Evolutionary conservation across 2,329 filamentous ascomycete genomes (phyloP), one percentile per base, ranked within the genome.

Genomic region (Cladophialophora bantiana): DNA sequence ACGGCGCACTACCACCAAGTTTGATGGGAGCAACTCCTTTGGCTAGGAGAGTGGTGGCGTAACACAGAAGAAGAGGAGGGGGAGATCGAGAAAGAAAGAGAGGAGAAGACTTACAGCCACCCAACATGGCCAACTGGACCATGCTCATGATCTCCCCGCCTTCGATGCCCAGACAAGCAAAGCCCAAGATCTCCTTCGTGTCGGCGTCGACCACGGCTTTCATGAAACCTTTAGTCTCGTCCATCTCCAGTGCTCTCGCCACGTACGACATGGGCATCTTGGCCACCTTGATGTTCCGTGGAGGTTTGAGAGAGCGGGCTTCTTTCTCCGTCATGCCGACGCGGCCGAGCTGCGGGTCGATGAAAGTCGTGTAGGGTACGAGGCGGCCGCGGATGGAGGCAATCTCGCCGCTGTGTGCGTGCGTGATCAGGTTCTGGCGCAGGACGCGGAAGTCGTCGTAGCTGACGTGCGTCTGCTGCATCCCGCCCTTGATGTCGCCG

Each of bases 401-500:
- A 42, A 68, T 65, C 9, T 50, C 52, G 42, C 32, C 45, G 7
- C 70, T 70, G 7, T 60, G 40, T 31, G 66, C 60, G 52, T 76
- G 72, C 15, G 74, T 64, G 42, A 83, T 70, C 55, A 85, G 71
- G 67, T 84, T 85, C 66, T 77, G 75, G 31, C 80, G 77, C 54
- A 86, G 71, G 73, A 87, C 81, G 63, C 84, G 82, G 72, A 81
- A 85, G 75, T 86, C 84, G 73, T 86, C 84, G 75, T 85, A 86
- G 3, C 82, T 84, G 68, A 86, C 80, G 74, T 86, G 84, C 1
- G 84, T 86, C 73, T 86, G 86, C 13, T 83, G 83, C 6, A 83
- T 82, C 0, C 80, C 80, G 53, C 83, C 83, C 62, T 85, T 83
- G 57, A 82, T 80, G 68, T 86, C 84, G 38, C 85, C 84, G 1